These are phyloP conservation scores for Cadophora sp. DNA, from an alignment of 2,329 filamentous ascomycete species.

Conservation along the genomic window DNA sequence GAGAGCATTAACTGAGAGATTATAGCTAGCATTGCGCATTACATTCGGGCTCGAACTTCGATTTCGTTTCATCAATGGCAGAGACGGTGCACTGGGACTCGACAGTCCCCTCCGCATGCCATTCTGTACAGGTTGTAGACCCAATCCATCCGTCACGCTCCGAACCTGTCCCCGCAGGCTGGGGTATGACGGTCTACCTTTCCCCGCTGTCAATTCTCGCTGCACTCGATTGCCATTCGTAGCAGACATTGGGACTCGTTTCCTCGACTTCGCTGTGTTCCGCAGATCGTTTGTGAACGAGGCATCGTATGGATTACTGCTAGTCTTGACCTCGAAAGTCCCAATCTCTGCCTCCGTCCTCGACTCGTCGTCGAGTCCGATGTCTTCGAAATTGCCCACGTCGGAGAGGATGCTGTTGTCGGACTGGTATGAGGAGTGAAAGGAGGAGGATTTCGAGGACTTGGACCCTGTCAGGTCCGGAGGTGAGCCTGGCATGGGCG, in stretches of 20 bases:
- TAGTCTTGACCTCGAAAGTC: conserved; percentile 40
- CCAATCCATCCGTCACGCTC: conserved; percentile 40
- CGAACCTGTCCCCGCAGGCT: conserved; percentile 39
- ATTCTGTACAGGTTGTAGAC: conserved; percentile 38
- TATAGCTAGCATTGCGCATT: conserved; percentile 29
- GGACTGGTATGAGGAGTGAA: conserved; percentile 77
- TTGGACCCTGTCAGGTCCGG: conserved; percentile 84
- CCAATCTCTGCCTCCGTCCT: conserved; percentile 40
- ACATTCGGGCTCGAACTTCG: conserved; percentile 42
- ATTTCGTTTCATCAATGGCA: conserved; percentile 38
- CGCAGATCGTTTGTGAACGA: conserved; percentile 37
- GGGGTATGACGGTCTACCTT: conserved; percentile 34
- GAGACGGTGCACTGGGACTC: conserved; percentile 35
- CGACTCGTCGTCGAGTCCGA: conserved; percentile 78
- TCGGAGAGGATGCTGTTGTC: conserved; percentile 75
- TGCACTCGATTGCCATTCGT: conserved; percentile 37
- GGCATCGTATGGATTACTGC: conserved; percentile 39
- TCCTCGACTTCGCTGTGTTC: conserved; percentile 34
- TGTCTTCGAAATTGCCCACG: conserved; percentile 89
- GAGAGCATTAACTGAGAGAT: conserved; percentile 34
- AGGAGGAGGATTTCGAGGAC: conserved; percentile 89
- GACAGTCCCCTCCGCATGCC: conserved; percentile 35
- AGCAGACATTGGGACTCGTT: conserved; percentile 35
- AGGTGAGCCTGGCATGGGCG: conserved; percentile 65
- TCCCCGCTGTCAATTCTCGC: conserved; percentile 41